Evolutionary conservation across 2,329 filamentous ascomycete species (phyloP).

Genomic region (Bipolaris victoriae): DNA sequence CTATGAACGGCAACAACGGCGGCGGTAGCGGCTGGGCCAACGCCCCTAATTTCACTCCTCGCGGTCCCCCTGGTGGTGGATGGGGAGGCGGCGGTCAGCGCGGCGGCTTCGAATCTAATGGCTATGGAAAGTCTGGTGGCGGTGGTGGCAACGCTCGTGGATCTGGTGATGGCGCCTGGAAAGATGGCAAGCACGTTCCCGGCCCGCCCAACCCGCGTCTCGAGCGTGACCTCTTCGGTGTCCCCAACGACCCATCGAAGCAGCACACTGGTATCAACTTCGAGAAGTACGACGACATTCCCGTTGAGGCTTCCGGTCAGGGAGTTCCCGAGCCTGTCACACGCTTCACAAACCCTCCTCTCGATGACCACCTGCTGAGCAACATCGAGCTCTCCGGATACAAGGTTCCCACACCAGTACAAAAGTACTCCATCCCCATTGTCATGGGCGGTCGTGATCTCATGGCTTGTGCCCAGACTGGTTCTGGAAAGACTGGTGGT

Average conservation of each 20-base stretch:
- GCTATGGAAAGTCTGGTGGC: conserved; percentile 63
- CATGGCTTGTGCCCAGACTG: conserved; percentile 99
- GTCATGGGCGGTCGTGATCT: conserved; percentile 97
- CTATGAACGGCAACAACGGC: conserved; percentile 63
- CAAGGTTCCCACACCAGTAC: conserved; percentile 93
- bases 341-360: conserved; percentile 89
- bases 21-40: conserved; percentile 66
- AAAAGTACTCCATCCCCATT: conserved; percentile 99
- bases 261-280: conserved; percentile 99
- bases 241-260: conserved; percentile 89
- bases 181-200: conserved; percentile 93
- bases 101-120: conserved; percentile 66
- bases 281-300: conserved; percentile 99
- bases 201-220: conserved; percentile 86
- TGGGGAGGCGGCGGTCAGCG: conserved; percentile 49
- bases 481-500: conserved; percentile 99
- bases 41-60: conserved; percentile 63
- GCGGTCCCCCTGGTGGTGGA: conserved; percentile 49
- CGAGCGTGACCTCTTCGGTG: conserved; percentile 95
- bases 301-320: conserved; percentile 93
- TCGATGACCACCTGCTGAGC: conserved; percentile 88
- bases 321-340: conserved; percentile 91
- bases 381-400: conserved; percentile 96
- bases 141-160: conserved; percentile 68
- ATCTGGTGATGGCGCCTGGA: conserved; percentile 95